Base-by-base conservation (phyloP, 2,329 filamentous ascomycete genomes). In the Ophiostoma piceae region DNA sequence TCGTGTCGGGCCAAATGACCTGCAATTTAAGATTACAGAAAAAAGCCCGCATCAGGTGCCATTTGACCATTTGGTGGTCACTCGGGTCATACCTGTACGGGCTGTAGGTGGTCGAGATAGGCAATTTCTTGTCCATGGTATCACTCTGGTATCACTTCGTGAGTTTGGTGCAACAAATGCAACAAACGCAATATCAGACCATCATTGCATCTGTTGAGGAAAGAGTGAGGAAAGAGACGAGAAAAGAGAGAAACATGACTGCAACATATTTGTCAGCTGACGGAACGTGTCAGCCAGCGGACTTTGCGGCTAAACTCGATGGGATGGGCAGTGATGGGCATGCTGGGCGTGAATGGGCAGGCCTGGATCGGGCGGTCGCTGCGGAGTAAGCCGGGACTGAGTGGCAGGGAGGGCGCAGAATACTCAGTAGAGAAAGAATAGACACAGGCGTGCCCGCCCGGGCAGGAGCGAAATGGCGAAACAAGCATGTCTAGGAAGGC, bases 381-480 rank as follows among this genome's bases (percentile, higher is more conserved):
- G 60, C 60, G 60, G 60, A 64, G 32, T 12, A 64, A 64, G 60
- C 60, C 60, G 60, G 60, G 32, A 64, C 51, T n/a, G 51, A 26
- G 51, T 35, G 35, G 35, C 35, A 35, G 11, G 7, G 22, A 57
- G 0, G 26, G n/a, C 8, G 16, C 26, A 26, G 5, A n/a, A 26
- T 29, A 29, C 26, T 29, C 26, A 29, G 26, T 29, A 29, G 26
- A 22, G 1, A 26, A 8, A 1, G 4, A n/a, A 19, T 19, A 16
- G 6, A 19, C 19, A 26, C 9, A 57, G 51, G 51, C 51, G 51
- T 26, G n/a, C 6, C 51, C 51, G 51, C n/a, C 51, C 51, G 51
- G 26, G 51, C n/a, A 57, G 16, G 22, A 64, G 60, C 60, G 60
- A 64, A 64, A 47, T 47, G 43, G 43, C 43, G 43, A 47, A 47